Evolutionary conservation across 176 grass and related monocot genomes (phyloP).

Genomic region (Panicum miliaceum): DNA sequence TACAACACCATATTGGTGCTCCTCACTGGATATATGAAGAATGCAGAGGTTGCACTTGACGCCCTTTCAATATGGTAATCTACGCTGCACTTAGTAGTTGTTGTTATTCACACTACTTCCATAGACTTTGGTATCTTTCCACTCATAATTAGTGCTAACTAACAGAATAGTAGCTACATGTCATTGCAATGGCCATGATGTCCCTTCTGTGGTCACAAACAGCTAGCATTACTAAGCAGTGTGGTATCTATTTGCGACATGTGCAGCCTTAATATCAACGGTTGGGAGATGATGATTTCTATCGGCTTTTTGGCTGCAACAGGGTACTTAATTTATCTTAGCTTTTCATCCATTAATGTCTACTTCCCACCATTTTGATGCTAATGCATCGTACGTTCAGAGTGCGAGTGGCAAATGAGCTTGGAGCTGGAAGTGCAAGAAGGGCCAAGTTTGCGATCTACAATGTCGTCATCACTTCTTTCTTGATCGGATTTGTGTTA

Average conservation of each 20-base stretch:
- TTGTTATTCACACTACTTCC: neutral
- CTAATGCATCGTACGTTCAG: slow-evolving; percentile 27
- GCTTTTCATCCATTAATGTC: neutral
- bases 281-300: slow-evolving; percentile 97
- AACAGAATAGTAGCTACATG: neutral
- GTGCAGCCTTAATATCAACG: slow-evolving; percentile 87
- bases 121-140: neutral
- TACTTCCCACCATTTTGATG: neutral
- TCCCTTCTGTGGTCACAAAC: slow-evolving; percentile 8
- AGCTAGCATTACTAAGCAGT: neutral
- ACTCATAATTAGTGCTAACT: neutral
- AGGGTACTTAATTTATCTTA: slow-evolving; percentile 48
- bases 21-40: slow-evolving; percentile 80
- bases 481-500: slow-evolving; percentile 49
- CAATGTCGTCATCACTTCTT: slow-evolving; percentile 66
- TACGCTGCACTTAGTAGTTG: neutral
- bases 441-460: slow-evolving; percentile 63
- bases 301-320: slow-evolving; percentile 69
- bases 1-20: slow-evolving; percentile 85
- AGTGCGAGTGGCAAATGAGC: slow-evolving; percentile 88
- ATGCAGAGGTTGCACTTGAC: slow-evolving; percentile 81
- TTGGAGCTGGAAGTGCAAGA: slow-evolving; percentile 73
- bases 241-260: neutral
- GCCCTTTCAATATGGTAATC: slow-evolving; percentile 92
- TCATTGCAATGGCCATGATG: neutral